Base-by-base conservation (phyloP, 2,329 filamentous ascomycete genomes). In the Fusarium goolgardi region DNA sequence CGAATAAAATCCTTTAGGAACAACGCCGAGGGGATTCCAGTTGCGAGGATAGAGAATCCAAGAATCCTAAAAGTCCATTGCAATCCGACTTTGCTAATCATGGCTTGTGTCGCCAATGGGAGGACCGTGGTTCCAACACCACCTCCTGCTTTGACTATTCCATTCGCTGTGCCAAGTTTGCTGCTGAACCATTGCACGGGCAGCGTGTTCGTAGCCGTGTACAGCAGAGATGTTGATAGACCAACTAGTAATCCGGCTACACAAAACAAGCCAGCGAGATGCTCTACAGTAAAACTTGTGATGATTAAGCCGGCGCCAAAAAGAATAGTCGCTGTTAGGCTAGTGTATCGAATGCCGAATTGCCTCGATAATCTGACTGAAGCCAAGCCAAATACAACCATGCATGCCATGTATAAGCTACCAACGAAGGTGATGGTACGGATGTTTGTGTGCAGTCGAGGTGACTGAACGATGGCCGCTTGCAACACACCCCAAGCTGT, bases 401-500 rank as follows among this genome's bases (percentile, higher is more conserved):
- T 41, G 0, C 46, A 65, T 0, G 62, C 59, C 39, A 64, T 49
- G 3, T 50, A 45, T 2, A 65, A 9, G 10, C 47, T 64, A 0
- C 62, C 62, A 23, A 64, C 54, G 1, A 65, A 65, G 0, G 60
- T 52, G 0, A 65, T 34, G 1, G 60, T 65, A 1, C 54, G 31
- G 5, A 65, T 47, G 3, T 47, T 39, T 1, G 60, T 39, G 2
- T 54, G 25, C 1, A 53, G 12, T 0, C 23, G 37, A 1, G 53
- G 41, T 0, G 47, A 47, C 4, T 41, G 54, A 3, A 65, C 40
- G 0, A 65, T 34, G 1, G 54, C 43, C 1, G 60, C 54, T 13
- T 65, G 60, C 1, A 65, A 9, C 1, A 65, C 41, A 3, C 62
- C 62, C 62, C 62, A 65, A 0, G 60, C 35, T 1, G 34, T 46